Percentiles rank a stretch among this genome's conserved stretches.
Conservation (phyloP, 1,284 basidiomycete species). For the Ustilago trichophora region DNA sequence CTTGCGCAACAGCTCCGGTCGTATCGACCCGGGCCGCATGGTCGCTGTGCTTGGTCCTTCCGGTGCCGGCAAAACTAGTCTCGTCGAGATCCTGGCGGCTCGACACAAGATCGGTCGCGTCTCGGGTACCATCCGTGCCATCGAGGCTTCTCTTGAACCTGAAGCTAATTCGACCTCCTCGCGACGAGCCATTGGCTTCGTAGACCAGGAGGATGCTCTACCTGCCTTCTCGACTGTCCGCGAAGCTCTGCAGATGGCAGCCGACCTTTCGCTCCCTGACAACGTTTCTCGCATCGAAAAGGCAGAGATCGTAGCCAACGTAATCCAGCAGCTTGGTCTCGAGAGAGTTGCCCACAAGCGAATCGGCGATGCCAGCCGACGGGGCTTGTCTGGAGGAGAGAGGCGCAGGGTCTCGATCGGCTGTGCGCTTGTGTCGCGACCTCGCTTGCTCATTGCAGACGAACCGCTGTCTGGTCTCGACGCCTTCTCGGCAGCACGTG, state of each 20-base stretch:
- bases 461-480: constrained; percentile 57
- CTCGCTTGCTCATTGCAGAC: constrained; percentile 50
- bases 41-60: constrained; percentile 54
- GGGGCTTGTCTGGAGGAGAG: constrained; percentile 57
- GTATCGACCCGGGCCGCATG: constrained; percentile 47
- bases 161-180: neutral
- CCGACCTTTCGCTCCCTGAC: constrained; percentile 51
- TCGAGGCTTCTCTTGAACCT: constrained; percentile 10
- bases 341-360: constrained; percentile 41
- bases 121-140: constrained; percentile 27
- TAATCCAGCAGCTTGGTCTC: constrained; percentile 45
- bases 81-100: constrained; percentile 56
- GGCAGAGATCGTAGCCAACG: constrained; percentile 26
- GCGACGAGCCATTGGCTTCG: constrained; percentile 44
- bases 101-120: constrained; percentile 43
- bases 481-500: constrained; percentile 47
- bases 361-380: constrained; percentile 47
- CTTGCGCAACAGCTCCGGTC: constrained; percentile 32
- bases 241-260: constrained; percentile 52
- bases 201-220: constrained; percentile 56
- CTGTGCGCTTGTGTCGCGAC: constrained; percentile 49
- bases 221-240: constrained; percentile 53
- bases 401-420: constrained; percentile 52
- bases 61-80: constrained; percentile 56
- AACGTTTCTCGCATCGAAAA: constrained; percentile 37